Percentiles rank a stretch among this genome's conserved stretches.
Evolutionary conservation across 1,139 yeast species (phyloP).

Genomic region (Scheffersomyces illinoinensis): DNA sequence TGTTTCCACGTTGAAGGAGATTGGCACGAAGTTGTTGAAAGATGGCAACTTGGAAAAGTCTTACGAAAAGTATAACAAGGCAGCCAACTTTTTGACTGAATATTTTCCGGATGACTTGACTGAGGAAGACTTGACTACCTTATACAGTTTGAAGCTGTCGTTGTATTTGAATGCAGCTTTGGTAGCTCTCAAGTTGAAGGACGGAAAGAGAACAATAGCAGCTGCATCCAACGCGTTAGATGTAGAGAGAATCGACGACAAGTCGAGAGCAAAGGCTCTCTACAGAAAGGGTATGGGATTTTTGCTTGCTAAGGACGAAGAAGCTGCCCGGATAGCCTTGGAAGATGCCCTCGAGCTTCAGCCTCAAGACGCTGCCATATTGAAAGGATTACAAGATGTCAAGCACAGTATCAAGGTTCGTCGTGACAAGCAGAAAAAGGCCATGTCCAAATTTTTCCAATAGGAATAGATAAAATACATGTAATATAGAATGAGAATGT

Average conservation of each 20-base stretch:
- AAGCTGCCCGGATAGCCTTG: conserved; percentile 65
- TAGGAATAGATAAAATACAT: background rate
- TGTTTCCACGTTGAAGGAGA: conserved; percentile 64
- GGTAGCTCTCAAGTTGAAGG: conserved; percentile 65
- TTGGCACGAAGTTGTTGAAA: conserved; percentile 78
- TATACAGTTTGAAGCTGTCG: conserved; percentile 59
- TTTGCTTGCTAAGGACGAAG: conserved; percentile 64
- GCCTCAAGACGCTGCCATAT: conserved; percentile 76
- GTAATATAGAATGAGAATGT: background rate
- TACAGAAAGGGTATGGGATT: conserved; percentile 85
- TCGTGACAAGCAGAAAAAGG: conserved; percentile 74
- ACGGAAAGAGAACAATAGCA: conserved; percentile 55
- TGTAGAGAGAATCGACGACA: conserved; percentile 60
- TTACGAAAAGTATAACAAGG: conserved; percentile 68
- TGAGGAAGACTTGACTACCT: conserved; percentile 48
- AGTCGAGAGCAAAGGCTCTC: conserved; percentile 77
- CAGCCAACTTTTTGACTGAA: conserved; percentile 64
- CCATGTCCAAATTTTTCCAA: conserved; percentile 77
- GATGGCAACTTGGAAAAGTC: conserved; percentile 59
- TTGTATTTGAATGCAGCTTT: conserved; percentile 73
- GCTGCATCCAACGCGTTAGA: conserved; percentile 70
- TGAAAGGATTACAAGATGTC: conserved; percentile 65
- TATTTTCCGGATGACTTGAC: conserved; percentile 73
- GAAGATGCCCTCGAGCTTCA: conserved; percentile 64
- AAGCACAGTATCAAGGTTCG: conserved; percentile 53